Conservation (phyloP, 2,329 filamentous ascomycete genomes). For the Arthrobotrys sinensis region DNA sequence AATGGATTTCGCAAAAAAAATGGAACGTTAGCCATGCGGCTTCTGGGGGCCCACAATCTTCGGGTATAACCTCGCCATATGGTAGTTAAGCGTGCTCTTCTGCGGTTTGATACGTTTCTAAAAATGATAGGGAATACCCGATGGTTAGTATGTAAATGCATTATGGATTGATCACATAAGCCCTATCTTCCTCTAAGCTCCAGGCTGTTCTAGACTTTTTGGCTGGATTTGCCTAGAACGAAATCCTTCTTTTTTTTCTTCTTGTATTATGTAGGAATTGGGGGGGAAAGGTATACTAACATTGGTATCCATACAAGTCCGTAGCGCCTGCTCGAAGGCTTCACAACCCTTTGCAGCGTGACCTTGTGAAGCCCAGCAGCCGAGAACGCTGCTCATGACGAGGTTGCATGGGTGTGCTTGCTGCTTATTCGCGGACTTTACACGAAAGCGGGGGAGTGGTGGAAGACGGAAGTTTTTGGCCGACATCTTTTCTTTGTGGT, state of each 20-base stretch:
- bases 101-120: constrained; percentile 66
- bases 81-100: constrained; percentile 91
- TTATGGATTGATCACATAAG: too few species aligned
- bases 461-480: constrained; percentile 70
- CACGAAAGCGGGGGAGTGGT: constrained; percentile 75
- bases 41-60: constrained; percentile 81
- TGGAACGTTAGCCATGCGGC: constrained; percentile 30
- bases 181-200: too few species aligned
- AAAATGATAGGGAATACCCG: background rate
- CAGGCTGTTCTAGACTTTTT: background rate
- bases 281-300: constrained; percentile 70
- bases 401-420: constrained; percentile 77
- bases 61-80: constrained; percentile 82
- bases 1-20: background rate
- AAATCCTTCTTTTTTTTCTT: too few species aligned
- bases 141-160: constrained; percentile 9
- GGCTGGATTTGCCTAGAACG: too few species aligned
- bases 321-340: constrained; percentile 74
- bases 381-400: constrained; percentile 77
- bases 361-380: constrained; percentile 70
- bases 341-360: constrained; percentile 73
- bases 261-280: background rate
- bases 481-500: constrained; percentile 41
- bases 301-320: constrained; percentile 84
- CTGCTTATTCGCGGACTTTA: constrained; percentile 76